Conservation (phyloP, 768 basidiomycete species). For the Neoboletus magnificus region DNA sequence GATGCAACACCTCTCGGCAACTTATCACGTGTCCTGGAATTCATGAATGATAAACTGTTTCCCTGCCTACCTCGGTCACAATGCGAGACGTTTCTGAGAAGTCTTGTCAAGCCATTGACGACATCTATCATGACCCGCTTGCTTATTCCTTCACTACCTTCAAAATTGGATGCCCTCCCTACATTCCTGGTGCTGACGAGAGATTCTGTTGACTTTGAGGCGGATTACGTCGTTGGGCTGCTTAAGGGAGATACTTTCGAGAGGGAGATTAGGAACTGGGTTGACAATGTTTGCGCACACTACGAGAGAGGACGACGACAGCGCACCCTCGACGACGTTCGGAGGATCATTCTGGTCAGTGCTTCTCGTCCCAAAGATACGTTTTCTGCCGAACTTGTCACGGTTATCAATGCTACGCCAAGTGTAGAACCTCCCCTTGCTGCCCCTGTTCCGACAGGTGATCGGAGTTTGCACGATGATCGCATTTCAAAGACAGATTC, state of each 20-base stretch:
- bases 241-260: conserved; percentile 49
- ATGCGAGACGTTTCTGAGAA: conserved; percentile 45
- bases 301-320: conserved; percentile 77
- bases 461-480: conserved; percentile 48
- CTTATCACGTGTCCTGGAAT: conserved; percentile 56
- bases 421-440: not conserved
- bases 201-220: conserved; percentile 67
- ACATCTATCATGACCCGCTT: conserved; percentile 61
- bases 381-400: conserved; percentile 24
- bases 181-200: conserved; percentile 56
- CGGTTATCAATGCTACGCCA: not conserved
- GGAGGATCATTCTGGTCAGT: conserved; percentile 49
- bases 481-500: conserved; percentile 25
- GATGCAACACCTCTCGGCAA: conserved; percentile 45
- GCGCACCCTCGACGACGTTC: conserved; percentile 59
- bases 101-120: conserved; percentile 59
- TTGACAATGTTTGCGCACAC: conserved; percentile 60
- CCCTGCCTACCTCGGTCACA: conserved; percentile 50
- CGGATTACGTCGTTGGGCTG: conserved; percentile 45
- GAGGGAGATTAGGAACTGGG: conserved; percentile 63
- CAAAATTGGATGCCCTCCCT: conserved; percentile 56
- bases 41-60: conserved; percentile 58
- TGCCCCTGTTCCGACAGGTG: conserved; percentile 29
- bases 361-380: conserved; percentile 18
- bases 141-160: conserved; percentile 68